Percentiles rank a stretch among this genome's conserved stretches.
Evolutionary conservation across 345 rosid species (phyloP).

Genomic region (Laguncularia racemosa): DNA sequence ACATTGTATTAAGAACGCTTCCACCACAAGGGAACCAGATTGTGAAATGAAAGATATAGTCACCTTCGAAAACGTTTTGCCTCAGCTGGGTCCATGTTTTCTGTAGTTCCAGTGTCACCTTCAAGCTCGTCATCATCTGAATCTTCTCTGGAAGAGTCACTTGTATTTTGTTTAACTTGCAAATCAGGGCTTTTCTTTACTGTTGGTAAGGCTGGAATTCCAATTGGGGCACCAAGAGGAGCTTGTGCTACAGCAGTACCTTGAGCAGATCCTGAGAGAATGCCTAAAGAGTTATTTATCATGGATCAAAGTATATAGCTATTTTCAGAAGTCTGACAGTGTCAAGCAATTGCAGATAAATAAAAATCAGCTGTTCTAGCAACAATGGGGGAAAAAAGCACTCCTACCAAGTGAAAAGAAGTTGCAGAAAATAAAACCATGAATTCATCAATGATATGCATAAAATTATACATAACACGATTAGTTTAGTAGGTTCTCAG

Average conservation of each 20-base stretch:
- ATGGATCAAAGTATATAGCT: too few relatives aligned
- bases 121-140: conserved; percentile 23
- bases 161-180: conserved; percentile 59
- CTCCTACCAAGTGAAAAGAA: too few relatives aligned
- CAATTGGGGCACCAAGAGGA: conserved; percentile 34
- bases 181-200: conserved; percentile 26
- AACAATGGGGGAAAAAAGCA: too few relatives aligned
- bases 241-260: conserved; percentile 22
- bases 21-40: not conserved
- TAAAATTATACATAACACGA: too few relatives aligned
- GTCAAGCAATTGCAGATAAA: too few relatives aligned
- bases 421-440: too few relatives aligned
- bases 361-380: too few relatives aligned
- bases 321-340: too few relatives aligned
- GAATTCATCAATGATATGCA: too few relatives aligned
- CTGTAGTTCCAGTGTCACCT: conserved; percentile 63
- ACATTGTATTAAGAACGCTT: too few relatives aligned
- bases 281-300: not conserved
- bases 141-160: conserved; percentile 92
- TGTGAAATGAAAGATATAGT: not conserved
- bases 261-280: conserved; percentile 28
- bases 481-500: too few relatives aligned
- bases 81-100: conserved; percentile 42
- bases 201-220: conserved; percentile 25
- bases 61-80: conserved; percentile 73